Evolutionary conservation across 257 asterid genomes (phyloP).

Genomic region (Leonotis leonurus): DNA sequence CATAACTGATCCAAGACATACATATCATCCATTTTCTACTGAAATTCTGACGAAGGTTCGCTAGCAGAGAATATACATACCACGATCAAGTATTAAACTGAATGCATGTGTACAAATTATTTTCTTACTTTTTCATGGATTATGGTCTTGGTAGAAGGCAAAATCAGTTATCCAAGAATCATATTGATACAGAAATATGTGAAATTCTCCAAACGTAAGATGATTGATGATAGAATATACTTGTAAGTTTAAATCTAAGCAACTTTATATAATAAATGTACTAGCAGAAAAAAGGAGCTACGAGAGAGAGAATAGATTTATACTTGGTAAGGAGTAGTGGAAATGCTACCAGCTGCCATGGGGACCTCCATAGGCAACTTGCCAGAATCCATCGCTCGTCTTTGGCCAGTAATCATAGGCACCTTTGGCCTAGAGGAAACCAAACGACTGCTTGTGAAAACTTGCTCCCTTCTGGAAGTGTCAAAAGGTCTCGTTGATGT

Average conservation of each 20-base stretch:
- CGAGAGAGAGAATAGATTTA: conserved; percentile 10
- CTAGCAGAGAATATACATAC: not conserved
- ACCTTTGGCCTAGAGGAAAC: conserved; percentile 25
- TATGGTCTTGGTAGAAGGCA: not conserved
- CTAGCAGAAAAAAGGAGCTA: not conserved
- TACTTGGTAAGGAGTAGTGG: conserved; percentile 35
- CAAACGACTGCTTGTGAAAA: conserved; percentile 11
- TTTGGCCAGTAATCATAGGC: conserved; percentile 25
- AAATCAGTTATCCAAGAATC: not conserved
- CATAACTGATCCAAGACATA: not conserved
- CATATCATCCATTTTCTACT: not conserved
- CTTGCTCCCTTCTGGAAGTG: conserved; percentile 18
- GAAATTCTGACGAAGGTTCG: not conserved
- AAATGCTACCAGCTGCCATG: conserved; percentile 35
- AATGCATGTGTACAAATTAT: not conserved
- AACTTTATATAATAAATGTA: not conserved
- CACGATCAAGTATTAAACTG: not conserved
- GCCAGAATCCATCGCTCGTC: conserved; percentile 21
- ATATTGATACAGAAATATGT: not conserved
- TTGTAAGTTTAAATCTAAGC: not conserved
- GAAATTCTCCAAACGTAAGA: not conserved
- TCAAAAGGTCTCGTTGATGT: conserved; percentile 24
- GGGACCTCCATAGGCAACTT: conserved; percentile 24
- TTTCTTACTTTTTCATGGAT: not conserved
- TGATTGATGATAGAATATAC: too few species aligned